Base-by-base conservation (phyloP, 257 asterid species). In the Echium plantagineum region DNA sequence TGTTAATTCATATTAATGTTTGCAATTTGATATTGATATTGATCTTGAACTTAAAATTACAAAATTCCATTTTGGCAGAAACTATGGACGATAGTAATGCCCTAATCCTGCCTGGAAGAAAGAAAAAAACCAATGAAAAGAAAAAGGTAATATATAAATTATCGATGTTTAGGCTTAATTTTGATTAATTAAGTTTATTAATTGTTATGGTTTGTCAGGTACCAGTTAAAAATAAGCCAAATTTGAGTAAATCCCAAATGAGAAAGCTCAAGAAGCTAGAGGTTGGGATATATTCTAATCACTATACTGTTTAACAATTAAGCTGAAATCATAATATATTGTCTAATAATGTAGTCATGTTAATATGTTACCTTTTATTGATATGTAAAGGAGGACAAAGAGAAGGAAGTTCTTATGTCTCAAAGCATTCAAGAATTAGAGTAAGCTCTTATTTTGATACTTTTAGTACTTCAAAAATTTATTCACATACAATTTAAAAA, bases 231-330 rank as follows among this genome's bases (percentile, higher is more conserved):
- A 72, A 70, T 54, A 77, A 68, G 66, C 38, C 56, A 3, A 70
- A 35, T 71, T 69, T 88, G 22, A 81, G 90, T 63, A 85, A 84
- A 60, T 85, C 94, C 19, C 94, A 84, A 81, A 78, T 85, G 74
- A 77, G 94, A 72, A 88, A 82, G 78, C 60, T 91, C 60, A 83
- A 75, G 87, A 91, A 80, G 72, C 60, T 91, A 51, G 90, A 88
- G 97, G 97, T 91, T 38, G 21, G 15, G 60, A 18, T n/a, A 52
- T 64, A 22, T n/a, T 51, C 17, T 42, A 13, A 57, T 52, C 63
- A 28, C 24, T 19, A 21, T 49, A 15, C 17, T 51, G 38, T 38
- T 52, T 6, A 22, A 17, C n/a, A 42, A 53, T 10, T 24, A 24
- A 24, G 55, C 16, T 57, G 18, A 19, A 31, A 15, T 0, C 15